Conservation (phyloP, 768 basidiomycete species). For the Mycena metata region DNA sequence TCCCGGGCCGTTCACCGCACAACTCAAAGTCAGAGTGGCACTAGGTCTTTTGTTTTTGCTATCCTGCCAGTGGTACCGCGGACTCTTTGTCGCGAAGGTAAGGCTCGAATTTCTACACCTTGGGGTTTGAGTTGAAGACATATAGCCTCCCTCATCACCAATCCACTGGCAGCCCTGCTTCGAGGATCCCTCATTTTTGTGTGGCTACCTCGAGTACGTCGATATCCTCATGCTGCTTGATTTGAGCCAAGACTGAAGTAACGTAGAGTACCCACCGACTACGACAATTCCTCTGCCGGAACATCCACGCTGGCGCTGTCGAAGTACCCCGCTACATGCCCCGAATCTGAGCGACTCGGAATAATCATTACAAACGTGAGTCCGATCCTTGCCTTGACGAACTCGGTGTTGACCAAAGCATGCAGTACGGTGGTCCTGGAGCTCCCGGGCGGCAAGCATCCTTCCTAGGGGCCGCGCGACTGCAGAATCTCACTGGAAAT, state of each 20-base stretch:
- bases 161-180: constrained; percentile 34
- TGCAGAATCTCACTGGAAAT: constrained; percentile 30
- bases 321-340: constrained; percentile 34
- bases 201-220: constrained; percentile 34
- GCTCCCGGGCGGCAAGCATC: constrained; percentile 27
- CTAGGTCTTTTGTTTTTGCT: too few species aligned
- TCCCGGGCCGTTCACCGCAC: too few species aligned
- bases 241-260: background rate
- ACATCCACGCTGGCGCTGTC: constrained; percentile 31
- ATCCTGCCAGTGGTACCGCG: too few species aligned
- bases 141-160: too few species aligned
- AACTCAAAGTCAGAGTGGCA: too few species aligned
- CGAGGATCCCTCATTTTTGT: constrained; percentile 31
- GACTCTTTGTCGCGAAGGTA: too few species aligned
- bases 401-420: constrained; percentile 2
- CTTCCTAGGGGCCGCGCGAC: constrained; percentile 7
- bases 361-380: constrained; percentile 36
- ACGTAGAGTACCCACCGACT: constrained; percentile 37
- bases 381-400: too few species aligned
- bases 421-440: constrained; percentile 34
- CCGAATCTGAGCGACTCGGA: constrained; percentile 31
- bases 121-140: too few species aligned
- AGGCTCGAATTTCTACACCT: too few species aligned
- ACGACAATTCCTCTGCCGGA: constrained; percentile 33
- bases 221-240: too few species aligned